These are phyloP conservation scores for Nitzschia inconspicua DNA, from an alignment of 108 stramenopile genomes.

Conservation along the genomic window DNA sequence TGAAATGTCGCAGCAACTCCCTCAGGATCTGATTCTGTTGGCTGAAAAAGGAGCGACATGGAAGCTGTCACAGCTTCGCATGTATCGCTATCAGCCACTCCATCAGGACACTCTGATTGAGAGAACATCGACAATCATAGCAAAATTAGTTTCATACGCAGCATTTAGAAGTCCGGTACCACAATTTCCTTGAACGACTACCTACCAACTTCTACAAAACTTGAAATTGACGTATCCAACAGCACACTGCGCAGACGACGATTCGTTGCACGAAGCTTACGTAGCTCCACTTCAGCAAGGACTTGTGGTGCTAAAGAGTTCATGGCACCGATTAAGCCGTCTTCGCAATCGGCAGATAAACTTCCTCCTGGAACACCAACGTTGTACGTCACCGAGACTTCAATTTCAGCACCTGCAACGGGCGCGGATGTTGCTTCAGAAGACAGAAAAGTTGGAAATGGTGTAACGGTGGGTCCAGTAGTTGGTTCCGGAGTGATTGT, in stretches of 20 bases:
- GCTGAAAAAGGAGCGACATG: slow-evolving; percentile 18
- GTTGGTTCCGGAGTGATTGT: neutral
- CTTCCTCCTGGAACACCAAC: neutral
- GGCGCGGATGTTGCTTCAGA: slow-evolving; percentile 1
- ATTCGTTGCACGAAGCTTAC: neutral
- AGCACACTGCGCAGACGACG: slow-evolving; percentile 12
- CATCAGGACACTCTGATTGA: slow-evolving; percentile 8
- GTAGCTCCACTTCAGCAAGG: neutral
- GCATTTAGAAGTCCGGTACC: neutral
- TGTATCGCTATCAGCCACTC: neutral
- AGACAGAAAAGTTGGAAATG: neutral
- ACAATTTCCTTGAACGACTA: neutral
- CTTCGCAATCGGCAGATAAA: neutral
- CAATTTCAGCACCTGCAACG: neutral
- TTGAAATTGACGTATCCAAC: slow-evolving; percentile 15
- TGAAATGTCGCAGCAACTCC: neutral
- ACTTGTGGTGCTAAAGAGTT: slow-evolving; percentile 2
- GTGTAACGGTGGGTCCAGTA: neutral
- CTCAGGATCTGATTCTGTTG: neutral
- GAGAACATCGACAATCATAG: neutral
- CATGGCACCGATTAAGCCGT: slow-evolving; percentile 3
- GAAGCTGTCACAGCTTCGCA: slow-evolving; percentile 18
- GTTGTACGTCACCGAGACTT: neutral
- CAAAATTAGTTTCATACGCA: neutral
- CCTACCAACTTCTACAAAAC: slow-evolving; percentile 8